Conservation (phyloP, 75 land plant species). For the Pinus tabuliformis region DNA sequence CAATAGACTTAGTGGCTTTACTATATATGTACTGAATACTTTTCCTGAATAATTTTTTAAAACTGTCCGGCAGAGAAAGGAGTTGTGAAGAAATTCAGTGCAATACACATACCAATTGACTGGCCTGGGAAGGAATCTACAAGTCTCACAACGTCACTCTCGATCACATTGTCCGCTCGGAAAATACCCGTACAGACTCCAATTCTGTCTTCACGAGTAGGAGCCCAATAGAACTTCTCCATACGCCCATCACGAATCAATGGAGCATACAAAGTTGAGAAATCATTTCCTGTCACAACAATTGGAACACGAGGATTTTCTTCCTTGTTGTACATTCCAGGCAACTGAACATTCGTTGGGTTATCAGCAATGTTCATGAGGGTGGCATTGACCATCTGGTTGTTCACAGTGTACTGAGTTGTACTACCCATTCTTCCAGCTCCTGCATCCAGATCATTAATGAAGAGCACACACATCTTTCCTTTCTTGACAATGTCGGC, state of each 20-base stretch:
- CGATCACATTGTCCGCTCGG: slow-evolving; percentile 24
- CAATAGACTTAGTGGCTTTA: background rate
- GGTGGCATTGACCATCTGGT: slow-evolving; percentile 60
- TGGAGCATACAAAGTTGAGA: slow-evolving; percentile 54
- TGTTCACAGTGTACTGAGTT: slow-evolving; percentile 53
- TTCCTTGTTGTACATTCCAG: slow-evolving; percentile 46
- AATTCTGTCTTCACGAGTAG: slow-evolving; percentile 40
- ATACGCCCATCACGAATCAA: slow-evolving; percentile 50
- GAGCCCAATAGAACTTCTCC: slow-evolving; percentile 65
- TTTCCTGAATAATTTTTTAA: no score
- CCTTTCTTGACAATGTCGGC: slow-evolving; percentile 53
- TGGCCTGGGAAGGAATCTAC: slow-evolving; percentile 46
- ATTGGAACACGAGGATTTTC: slow-evolving; percentile 42
- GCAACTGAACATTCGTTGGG: slow-evolving; percentile 47
- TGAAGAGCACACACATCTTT: slow-evolving; percentile 52
- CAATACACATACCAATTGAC: slow-evolving; percentile 5
- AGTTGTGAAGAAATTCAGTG: background rate
- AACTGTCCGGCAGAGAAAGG: background rate
- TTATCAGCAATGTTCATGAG: slow-evolving; percentile 56
- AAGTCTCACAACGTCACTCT: slow-evolving; percentile 17
- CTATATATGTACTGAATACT: background rate
- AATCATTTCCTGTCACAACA: slow-evolving; percentile 49
- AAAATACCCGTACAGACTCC: slow-evolving; percentile 45
- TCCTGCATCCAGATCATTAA: slow-evolving; percentile 54
- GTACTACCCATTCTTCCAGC: slow-evolving; percentile 55